A percentile compares a stretch with the other conserved stretches of the same genome.
These are phyloP conservation scores for Dendrothele bispora DNA, from an alignment of 768 basidiomycete species.

Conservation along the genomic window DNA sequence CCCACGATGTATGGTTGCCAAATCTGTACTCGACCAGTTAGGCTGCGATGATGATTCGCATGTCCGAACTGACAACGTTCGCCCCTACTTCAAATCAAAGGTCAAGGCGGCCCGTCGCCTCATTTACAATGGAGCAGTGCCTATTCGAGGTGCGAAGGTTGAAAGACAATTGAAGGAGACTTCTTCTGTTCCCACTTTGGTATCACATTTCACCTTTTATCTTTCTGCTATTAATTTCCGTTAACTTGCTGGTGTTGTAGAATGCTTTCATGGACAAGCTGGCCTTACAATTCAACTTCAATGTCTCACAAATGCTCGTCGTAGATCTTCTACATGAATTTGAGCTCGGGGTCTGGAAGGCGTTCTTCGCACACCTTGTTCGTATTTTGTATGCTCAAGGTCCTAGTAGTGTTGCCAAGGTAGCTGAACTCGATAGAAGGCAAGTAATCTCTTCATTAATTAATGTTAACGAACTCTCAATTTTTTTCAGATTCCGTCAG, in stretches of 20 bases:
- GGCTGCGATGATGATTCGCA: conserved; percentile 16
- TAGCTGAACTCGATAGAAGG: conserved; percentile 31
- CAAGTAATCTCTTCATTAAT: conserved; percentile 10
- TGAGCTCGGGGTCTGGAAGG: conserved; percentile 41
- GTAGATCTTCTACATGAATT: conserved; percentile 38
- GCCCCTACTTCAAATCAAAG: too few relatives aligned
- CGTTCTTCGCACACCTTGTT: conserved; percentile 35
- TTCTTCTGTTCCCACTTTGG: conserved; percentile 17
- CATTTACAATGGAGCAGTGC: too few relatives aligned
- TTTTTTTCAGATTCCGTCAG: conserved; percentile 11
- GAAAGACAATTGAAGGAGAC: conserved; percentile 12
- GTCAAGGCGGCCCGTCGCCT: too few relatives aligned
- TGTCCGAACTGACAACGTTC: background rate
- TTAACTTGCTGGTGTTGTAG: conserved; percentile 9
- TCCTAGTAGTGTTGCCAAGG: conserved; percentile 12
- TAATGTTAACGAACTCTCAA: background rate
- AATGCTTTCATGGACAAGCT: conserved; percentile 24
- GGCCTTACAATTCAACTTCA: conserved; percentile 13
- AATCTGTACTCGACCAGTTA: conserved; percentile 21
- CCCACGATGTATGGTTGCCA: conserved; percentile 23
- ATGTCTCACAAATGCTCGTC: conserved; percentile 26
- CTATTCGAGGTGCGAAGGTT: conserved; percentile 4
- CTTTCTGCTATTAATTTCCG: background rate
- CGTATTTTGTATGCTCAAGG: conserved; percentile 28
- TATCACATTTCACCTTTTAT: background rate